A percentile compares a stretch with the other conserved stretches of the same genome.
phyloP scores from a whole-genome alignment of 2,329 filamentous ascomycete species.

The Xylaria sp. region DNA sequence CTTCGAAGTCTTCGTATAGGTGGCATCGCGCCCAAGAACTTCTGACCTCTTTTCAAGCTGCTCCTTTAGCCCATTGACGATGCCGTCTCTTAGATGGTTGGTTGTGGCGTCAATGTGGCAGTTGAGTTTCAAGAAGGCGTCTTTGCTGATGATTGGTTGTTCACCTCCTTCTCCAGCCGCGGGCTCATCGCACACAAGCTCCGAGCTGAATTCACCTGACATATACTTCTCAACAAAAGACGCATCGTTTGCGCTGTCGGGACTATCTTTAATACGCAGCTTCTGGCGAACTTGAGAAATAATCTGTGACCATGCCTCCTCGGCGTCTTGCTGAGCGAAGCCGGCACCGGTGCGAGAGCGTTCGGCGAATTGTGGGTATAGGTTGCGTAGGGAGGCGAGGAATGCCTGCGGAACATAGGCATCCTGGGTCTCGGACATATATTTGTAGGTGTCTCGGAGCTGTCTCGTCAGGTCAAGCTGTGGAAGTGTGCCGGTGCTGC shows the following conservation, averaged over 20 bases:
- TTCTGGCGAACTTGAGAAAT: constrained; percentile 81
- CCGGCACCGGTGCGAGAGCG: constrained; percentile 80
- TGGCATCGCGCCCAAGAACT: constrained; percentile 74
- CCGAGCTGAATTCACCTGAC: constrained; percentile 78
- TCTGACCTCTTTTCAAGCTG: constrained; percentile 90
- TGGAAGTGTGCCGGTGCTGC: constrained; percentile 45
- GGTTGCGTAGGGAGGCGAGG: constrained; percentile 75
- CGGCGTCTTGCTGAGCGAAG: constrained; percentile 97
- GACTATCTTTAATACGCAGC: constrained; percentile 63
- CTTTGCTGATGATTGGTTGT: constrained; percentile 67
- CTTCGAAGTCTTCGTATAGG: constrained; percentile 89
- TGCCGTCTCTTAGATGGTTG: constrained; percentile 90
- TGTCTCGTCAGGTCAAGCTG: constrained; percentile 76
- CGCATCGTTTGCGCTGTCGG: constrained; percentile 54
- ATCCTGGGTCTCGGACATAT: constrained; percentile 87
- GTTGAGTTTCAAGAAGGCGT: constrained; percentile 89
- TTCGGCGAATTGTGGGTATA: constrained; percentile 93
- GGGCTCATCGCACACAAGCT: constrained; percentile 83
- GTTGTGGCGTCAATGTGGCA: constrained; percentile 90
- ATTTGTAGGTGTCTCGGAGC: constrained; percentile 82
- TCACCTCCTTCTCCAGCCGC: constrained; percentile 77
- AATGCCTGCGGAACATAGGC: constrained; percentile 86
- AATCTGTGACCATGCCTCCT: constrained; percentile 98
- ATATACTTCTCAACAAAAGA: constrained; percentile 93
- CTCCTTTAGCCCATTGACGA: constrained; percentile 80